These are phyloP conservation scores for Heliocybe sulcata DNA, from an alignment of 1,284 basidiomycete species.

Conservation along the genomic window DNA sequence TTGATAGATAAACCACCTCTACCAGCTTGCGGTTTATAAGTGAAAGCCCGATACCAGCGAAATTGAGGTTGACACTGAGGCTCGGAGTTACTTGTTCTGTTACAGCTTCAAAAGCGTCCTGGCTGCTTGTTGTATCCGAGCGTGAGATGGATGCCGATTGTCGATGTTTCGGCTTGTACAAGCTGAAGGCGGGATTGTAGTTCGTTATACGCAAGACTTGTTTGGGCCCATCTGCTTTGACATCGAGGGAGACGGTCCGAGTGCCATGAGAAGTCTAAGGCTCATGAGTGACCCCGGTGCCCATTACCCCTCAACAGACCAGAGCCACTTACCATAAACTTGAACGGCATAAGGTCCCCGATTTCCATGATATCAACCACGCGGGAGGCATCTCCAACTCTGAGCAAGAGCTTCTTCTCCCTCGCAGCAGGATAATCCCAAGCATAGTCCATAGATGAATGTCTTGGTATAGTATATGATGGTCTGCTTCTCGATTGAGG, in stretches of 20 bases:
- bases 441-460: slow-evolving; percentile 65
- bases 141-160: slow-evolving; percentile 47
- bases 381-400: slow-evolving; percentile 60
- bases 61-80: slow-evolving; percentile 67
- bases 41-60: slow-evolving; percentile 92
- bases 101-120: slow-evolving; percentile 86
- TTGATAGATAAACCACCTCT: slow-evolving; percentile 87
- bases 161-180: slow-evolving; percentile 79
- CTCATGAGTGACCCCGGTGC: slow-evolving; percentile 3
- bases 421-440: slow-evolving; percentile 92
- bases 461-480: slow-evolving; percentile 54
- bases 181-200: slow-evolving; percentile 81
- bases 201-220: slow-evolving; percentile 87
- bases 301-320: background rate
- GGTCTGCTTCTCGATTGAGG: slow-evolving; percentile 7
- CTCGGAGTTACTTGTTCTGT: slow-evolving; percentile 69
- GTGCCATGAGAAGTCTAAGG: slow-evolving; percentile 44
- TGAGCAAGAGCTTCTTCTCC: slow-evolving; percentile 78
- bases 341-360: slow-evolving; percentile 88
- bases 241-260: slow-evolving; percentile 81
- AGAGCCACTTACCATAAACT: slow-evolving; percentile 54
- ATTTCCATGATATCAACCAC: slow-evolving; percentile 95
- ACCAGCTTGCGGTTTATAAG: slow-evolving; percentile 84
- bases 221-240: slow-evolving; percentile 84
- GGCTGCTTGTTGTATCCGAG: slow-evolving; percentile 63